A percentile compares a stretch with the other conserved stretches of the same genome.
Conservation (phyloP, 306 rosid genomes). For the Trifolium dubium region DNA sequence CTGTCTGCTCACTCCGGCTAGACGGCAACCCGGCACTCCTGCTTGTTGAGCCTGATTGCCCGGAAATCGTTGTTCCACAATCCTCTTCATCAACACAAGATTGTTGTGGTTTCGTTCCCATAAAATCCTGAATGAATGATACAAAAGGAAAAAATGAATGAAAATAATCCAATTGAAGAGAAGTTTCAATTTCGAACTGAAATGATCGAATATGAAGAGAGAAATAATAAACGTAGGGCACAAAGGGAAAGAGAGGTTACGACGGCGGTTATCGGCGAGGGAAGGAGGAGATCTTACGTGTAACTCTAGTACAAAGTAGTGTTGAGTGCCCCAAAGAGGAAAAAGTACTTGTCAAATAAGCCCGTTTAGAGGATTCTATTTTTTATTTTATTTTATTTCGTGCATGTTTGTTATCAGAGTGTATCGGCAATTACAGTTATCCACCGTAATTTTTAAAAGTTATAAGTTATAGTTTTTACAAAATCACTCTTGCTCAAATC, state of each 20-base stretch:
- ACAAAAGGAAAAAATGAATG: not conserved
- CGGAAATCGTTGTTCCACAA: conserved; percentile 63
- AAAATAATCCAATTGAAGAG: conserved; percentile 5
- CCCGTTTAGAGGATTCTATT: no score
- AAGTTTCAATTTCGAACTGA: conserved; percentile 4
- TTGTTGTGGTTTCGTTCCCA: conserved; percentile 77
- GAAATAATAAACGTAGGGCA: no score
- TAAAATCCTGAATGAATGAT: conserved; percentile 22
- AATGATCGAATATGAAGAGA: not conserved
- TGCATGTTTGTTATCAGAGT: no score
- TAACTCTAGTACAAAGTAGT: no score
- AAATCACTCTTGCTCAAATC: no score
- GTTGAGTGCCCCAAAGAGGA: no score
- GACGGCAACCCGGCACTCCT: conserved; percentile 84
- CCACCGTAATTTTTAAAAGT: no score
- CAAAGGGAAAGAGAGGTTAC: conserved; percentile 32
- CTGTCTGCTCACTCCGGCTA: conserved; percentile 42
- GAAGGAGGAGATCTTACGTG: conserved; percentile 11
- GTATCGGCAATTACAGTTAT: no score
- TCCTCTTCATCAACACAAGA: conserved; percentile 51
- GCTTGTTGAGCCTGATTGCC: conserved; percentile 85
- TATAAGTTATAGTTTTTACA: no score
- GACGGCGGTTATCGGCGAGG: conserved; percentile 10
- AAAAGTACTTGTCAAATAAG: no score
- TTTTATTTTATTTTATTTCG: no score